Evolutionary conservation across 2,329 filamentous ascomycete genomes (phyloP).

Genomic region (Nemania sp.): DNA sequence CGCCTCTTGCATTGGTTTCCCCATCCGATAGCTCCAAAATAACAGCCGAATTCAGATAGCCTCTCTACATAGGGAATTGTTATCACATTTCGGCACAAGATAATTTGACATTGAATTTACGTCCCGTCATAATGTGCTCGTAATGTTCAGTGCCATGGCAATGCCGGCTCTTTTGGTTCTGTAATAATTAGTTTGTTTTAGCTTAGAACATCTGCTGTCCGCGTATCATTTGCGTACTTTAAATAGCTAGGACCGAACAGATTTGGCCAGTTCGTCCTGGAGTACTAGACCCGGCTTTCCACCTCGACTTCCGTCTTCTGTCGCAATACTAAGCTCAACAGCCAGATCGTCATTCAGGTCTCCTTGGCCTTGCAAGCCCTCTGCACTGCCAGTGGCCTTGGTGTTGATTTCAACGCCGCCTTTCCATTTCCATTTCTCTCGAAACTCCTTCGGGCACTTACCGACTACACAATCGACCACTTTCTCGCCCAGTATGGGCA

Average conservation of each 20-base stretch:
- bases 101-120: no score
- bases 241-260: neutral
- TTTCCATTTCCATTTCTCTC: constrained; percentile 66
- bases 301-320: constrained; percentile 58
- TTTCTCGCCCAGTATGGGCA: constrained; percentile 66
- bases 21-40: neutral
- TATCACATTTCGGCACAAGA: constrained; percentile 5
- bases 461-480: constrained; percentile 59
- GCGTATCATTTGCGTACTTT: no score
- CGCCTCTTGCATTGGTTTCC: constrained; percentile 8
- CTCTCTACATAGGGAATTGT: constrained; percentile 28
- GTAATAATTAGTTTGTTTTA: no score
- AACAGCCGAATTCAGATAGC: constrained; percentile 16
- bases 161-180: no score
- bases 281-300: constrained; percentile 52
- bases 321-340: constrained; percentile 46
- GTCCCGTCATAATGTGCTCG: no score
- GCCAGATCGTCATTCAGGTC: constrained; percentile 29
- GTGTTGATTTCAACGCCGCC: neutral
- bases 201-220: no score
- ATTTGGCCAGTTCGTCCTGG: constrained; percentile 37
- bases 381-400: neutral
- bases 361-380: neutral
- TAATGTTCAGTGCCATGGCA: no score
- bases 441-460: constrained; percentile 53